phyloP scores from a whole-genome alignment of 106 monocot species.

The Dendrobium catenatum region DNA sequence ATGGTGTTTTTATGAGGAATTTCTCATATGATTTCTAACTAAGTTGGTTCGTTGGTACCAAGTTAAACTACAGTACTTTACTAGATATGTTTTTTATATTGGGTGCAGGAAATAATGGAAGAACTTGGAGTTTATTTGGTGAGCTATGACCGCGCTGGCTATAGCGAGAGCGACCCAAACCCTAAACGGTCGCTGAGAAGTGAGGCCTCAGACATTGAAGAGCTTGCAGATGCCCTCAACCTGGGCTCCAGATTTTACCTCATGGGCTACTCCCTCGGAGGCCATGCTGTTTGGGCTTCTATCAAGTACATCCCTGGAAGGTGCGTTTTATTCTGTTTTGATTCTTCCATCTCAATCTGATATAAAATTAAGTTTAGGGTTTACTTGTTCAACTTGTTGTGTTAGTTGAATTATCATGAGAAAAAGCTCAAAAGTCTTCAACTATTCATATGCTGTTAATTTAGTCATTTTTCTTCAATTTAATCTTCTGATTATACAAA shows the following conservation, averaged over 20 bases:
- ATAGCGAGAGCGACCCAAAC: conserved; percentile 76
- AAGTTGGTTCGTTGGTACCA: background rate
- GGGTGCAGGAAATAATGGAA: conserved; percentile 45
- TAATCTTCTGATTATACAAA: too few relatives aligned
- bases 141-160: conserved; percentile 66
- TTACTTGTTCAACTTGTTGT: too few relatives aligned
- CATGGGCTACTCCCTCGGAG: conserved; percentile 56
- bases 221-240: conserved; percentile 57
- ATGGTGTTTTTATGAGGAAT: too few relatives aligned
- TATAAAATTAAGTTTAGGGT: too few relatives aligned
- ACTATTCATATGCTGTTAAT: too few relatives aligned
- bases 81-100: background rate
- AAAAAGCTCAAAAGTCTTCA: too few relatives aligned
- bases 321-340: conserved; percentile 4
- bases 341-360: too few relatives aligned
- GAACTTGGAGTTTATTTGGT: conserved; percentile 59
- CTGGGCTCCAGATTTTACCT: conserved; percentile 51
- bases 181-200: conserved; percentile 47
- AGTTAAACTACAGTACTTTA: too few relatives aligned
- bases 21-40: background rate
- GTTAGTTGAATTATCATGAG: too few relatives aligned
- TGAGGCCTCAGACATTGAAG: conserved; percentile 54
- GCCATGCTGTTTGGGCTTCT: conserved; percentile 65
- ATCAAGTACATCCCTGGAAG: conserved; percentile 71
- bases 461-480: too few relatives aligned